Evolutionary conservation across 192 early-diverging fungal genomes (phyloP).

Genomic region (Gamsiella multidivaricata): DNA sequence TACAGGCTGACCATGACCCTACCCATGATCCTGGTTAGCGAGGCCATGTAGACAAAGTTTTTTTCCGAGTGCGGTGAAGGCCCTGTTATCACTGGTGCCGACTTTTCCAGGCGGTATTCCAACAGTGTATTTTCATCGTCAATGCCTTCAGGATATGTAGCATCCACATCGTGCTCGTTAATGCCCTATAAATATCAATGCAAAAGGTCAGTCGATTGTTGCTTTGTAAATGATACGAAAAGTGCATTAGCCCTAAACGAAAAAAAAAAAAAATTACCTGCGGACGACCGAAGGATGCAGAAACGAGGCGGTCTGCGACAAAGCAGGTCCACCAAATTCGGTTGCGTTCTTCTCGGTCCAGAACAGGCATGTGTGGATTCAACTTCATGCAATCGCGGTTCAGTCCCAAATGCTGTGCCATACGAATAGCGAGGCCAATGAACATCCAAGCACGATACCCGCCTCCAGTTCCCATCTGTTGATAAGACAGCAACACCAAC

Average conservation of each 20-base stretch:
- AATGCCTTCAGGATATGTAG: slow-evolving; percentile 61
- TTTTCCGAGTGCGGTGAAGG: slow-evolving; percentile 42
- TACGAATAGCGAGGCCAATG: slow-evolving; percentile 67
- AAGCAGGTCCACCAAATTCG: slow-evolving; percentile 88
- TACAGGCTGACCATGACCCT: slow-evolving; percentile 54
- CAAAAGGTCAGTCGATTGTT: too few relatives aligned
- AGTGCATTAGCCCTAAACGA: background rate
- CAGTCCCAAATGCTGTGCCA: slow-evolving; percentile 78
- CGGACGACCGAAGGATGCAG: slow-evolving; percentile 47
- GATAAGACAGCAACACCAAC: slow-evolving; percentile 38
- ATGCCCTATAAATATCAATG: slow-evolving; percentile 44
- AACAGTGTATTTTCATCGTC: slow-evolving; percentile 51
- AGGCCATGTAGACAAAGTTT: slow-evolving; percentile 55
- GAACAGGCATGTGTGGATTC: slow-evolving; percentile 50
- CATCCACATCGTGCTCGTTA: slow-evolving; percentile 67
- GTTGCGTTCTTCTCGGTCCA: slow-evolving; percentile 67
- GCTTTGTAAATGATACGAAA: background rate
- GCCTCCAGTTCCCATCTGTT: slow-evolving; percentile 48
- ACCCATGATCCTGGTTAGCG: slow-evolving; percentile 48
- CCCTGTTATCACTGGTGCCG: slow-evolving; percentile 17
- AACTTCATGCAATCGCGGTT: slow-evolving; percentile 71
- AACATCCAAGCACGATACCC: slow-evolving; percentile 66
- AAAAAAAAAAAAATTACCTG: slow-evolving; percentile 35
- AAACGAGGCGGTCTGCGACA: slow-evolving; percentile 71
- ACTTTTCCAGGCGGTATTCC: slow-evolving; percentile 33